Conservation (phyloP, 1,284 basidiomycete species). For the Cutaneotrichosporon sp. region DNA sequence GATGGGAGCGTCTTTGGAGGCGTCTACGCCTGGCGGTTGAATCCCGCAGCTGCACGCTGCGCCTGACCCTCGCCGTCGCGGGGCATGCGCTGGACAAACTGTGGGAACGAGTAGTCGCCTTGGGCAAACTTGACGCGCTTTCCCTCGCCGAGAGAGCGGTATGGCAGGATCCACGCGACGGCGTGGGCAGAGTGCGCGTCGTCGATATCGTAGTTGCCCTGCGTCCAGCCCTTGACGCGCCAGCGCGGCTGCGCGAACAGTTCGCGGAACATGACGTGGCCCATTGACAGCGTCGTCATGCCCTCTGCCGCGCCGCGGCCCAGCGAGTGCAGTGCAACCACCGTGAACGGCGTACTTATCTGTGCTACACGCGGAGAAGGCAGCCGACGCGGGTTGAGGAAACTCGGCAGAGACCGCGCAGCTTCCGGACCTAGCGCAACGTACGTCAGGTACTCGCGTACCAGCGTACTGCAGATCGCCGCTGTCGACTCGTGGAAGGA, state of each 20-base stretch:
- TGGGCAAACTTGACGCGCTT: conserved; percentile 40
- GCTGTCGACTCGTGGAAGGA: conserved; percentile 29
- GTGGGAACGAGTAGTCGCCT: conserved; percentile 40
- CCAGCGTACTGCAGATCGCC: conserved; percentile 19
- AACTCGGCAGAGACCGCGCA: conserved; percentile 22
- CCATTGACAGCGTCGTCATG: conserved; percentile 76
- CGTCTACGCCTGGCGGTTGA: no score
- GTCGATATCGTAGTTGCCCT: conserved; percentile 30
- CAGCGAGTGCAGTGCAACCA: conserved; percentile 56
- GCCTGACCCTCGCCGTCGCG: neutral
- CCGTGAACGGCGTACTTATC: conserved; percentile 34
- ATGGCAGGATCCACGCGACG: conserved; percentile 35
- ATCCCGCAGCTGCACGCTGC: no score
- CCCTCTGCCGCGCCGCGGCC: conserved; percentile 59
- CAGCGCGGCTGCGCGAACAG: conserved; percentile 51
- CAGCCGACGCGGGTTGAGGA: conserved; percentile 34
- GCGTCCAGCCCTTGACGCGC: conserved; percentile 32
- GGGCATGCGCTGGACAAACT: conserved; percentile 14
- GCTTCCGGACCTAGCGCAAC: neutral
- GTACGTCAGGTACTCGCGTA: conserved; percentile 22
- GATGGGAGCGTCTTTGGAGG: no score
- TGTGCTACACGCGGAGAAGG: conserved; percentile 37
- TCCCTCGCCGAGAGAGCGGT: conserved; percentile 39
- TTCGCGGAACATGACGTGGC: conserved; percentile 68
- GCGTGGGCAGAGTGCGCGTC: neutral